Evolutionary conservation across 371 early-diverging fungal species (phyloP).

Genomic region (Mortierella polycephala): DNA sequence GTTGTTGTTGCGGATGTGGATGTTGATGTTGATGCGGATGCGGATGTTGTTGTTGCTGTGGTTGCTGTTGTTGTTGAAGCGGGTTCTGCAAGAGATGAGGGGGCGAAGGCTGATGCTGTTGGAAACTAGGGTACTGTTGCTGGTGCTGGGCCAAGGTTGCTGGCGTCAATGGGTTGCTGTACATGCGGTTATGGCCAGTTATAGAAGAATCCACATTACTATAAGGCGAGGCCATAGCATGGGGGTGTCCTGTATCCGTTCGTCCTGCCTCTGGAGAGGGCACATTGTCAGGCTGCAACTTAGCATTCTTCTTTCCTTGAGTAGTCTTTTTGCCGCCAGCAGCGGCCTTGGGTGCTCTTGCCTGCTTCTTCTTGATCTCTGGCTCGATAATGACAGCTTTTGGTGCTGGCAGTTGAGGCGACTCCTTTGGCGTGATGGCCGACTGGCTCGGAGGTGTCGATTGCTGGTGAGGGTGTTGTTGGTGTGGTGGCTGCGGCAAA

Average conservation of each 20-base stretch:
- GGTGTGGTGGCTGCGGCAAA: constrained; percentile 37
- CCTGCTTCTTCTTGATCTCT: constrained; percentile 45
- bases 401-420: constrained; percentile 44
- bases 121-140: constrained; percentile 50
- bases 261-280: constrained; percentile 36
- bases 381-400: constrained; percentile 27
- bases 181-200: constrained; percentile 32
- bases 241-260: constrained; percentile 12
- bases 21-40: constrained; percentile 22
- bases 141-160: constrained; percentile 42
- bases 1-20: constrained; percentile 27
- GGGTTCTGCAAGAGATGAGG: constrained; percentile 52
- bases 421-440: constrained; percentile 44
- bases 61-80: constrained; percentile 40
- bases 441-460: constrained; percentile 40
- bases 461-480: constrained; percentile 47
- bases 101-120: constrained; percentile 43
- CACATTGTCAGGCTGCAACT: constrained; percentile 20
- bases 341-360: constrained; percentile 31
- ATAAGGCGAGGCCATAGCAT: constrained; percentile 29
- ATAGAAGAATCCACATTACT: constrained; percentile 28
- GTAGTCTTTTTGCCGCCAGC: constrained; percentile 23
- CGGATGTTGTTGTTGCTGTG: constrained; percentile 18
- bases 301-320: constrained; percentile 35
- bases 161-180: constrained; percentile 38